Evolutionary conservation across 805 yeast genomes (phyloP), one percentile per base, ranked within the genome.

Genomic region (Maudiozyma bulderi): DNA sequence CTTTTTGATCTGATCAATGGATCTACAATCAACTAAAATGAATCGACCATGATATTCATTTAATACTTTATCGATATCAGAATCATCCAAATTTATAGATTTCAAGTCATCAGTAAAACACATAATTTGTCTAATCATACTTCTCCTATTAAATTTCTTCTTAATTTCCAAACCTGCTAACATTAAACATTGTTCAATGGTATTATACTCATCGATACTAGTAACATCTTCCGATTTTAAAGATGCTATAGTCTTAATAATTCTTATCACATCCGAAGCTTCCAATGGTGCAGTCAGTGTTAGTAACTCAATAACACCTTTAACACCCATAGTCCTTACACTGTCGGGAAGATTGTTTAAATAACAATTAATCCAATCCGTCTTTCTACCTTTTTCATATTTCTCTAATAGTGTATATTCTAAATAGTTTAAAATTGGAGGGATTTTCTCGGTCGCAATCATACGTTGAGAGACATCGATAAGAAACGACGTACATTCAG

Each of bases 401-500:
- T 64, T 64, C 33, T 57, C 57, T 43, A 61, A 46, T 34, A 63
- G 42, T 10, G 59, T 51, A 48, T 58, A 57, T 45, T 62, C 66
- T 26, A 64, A 43, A 45, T 62, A 62, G n/a, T 60, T 53, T 13
- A 51, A 34, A 2, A 57, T 54, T 14, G 56, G 54, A 3, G 52
- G 47, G 3, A 55, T 46, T 26, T 42, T 47, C 10, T 50, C 56
- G 2, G 48, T 45, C 1, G 41, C 34, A 1, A 56, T 43, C 57
- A 61, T 54, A 7, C 56, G 52, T 11, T 50, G 52, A 2, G 64
- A 56, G 3, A 55, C 57, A 53, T 61, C 65, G 5, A 62, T 47
- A n/a, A 63, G 50, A 46, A 63, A 60, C 6, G 60, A 47, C 14
- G 64, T 60, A 34, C 57, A 54, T 43, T 61, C 66, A 14, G 60